Evolutionary conservation across 106 monocot species (phyloP), one percentile per base, ranked within the genome.

Genomic region (Hemerocallis citrina): DNA sequence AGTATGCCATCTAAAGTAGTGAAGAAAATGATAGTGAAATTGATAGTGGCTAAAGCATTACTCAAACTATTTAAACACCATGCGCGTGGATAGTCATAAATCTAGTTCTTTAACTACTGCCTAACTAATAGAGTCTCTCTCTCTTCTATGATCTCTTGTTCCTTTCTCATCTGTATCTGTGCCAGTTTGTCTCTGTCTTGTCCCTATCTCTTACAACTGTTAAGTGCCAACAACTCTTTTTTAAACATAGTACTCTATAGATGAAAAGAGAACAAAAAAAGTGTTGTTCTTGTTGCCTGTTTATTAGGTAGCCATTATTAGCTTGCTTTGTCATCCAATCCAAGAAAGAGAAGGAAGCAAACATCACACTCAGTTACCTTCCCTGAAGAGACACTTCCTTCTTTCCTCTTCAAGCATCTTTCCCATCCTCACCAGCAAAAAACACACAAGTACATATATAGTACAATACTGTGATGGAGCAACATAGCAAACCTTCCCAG

Each of bases 121-220:
- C n/a, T n/a, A n/a, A n/a, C n/a, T n/a, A n/a, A n/a, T n/a, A n/a
- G n/a, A n/a, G n/a, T n/a, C n/a, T n/a, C n/a, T n/a, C n/a, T n/a
- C n/a, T n/a, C n/a, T n/a, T n/a, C n/a, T n/a, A n/a, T n/a, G n/a
- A n/a, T n/a, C n/a, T n/a, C n/a, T n/a, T n/a, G n/a, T n/a, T n/a
- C n/a, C n/a, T n/a, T n/a, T n/a, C n/a, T n/a, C n/a, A 56, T 56
- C 32, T n/a, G 34, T 56, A 56, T 30, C 15, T 34, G 6, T 56
- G 33, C 15, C 25, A 28, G 54, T 8, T 54, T 34, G 23, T 48
- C 21, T 22, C 11, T 42, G 42, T 13, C 47, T 55, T 32, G 31
- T 55, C 55, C 6, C 55, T 33, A 55, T 32, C 33, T 3, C 29
- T n/a, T n/a, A 54, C 15, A 29, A 56, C 56, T 56, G n/a, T 33